Base-by-base conservation (phyloP, 768 basidiomycete species). In the Scleroderma bovista region DNA sequence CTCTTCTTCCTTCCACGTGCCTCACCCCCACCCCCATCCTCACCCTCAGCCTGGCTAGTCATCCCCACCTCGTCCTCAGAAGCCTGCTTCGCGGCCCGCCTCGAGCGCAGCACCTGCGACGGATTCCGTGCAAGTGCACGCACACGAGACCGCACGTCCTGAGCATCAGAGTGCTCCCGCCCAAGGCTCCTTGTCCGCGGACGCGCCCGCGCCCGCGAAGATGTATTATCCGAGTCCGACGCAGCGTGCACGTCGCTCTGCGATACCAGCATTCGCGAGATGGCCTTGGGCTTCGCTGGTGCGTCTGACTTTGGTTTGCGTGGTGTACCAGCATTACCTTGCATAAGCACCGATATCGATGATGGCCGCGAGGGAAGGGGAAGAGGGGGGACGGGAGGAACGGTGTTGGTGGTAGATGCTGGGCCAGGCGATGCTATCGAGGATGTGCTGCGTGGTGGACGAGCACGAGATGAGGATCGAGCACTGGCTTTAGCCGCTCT, bases 1-100 rank as follows among this genome's bases (percentile, higher is more conserved):
- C 65, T 66, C 55, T 47, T 68, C 65, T 66, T 66, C 43, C 60
- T 54, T 4, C 48, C 57, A 10, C 64, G 56, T 29, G 52, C 57
- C 7, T 26, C 46, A 3, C 57, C 57, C 1, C 54, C 46, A 11
- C n/a, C n/a, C n/a, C n/a, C n/a, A n/a, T n/a, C n/a, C n/a, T n/a
- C n/a, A n/a, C n/a, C n/a, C n/a, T 7, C 38, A 46, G 26, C 50
- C 54, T 6, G 31, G 55, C 55, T 43, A n/a, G n/a, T n/a, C n/a
- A n/a, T n/a, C n/a, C n/a, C n/a, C n/a, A n/a, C n/a, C n/a, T n/a
- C n/a, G 41, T 15, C 41, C 23, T 43, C 46, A 29, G 55, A 36
- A 11, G 11, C 11, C 6, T n/a, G 34, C 32, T 51, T 50, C 15
- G 46, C 12, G 1, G 22, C 16, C 26, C 41, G 51, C 16, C 46